Evolutionary conservation across 108 stramenopile genomes (phyloP).

Genomic region (Tribonema minus): DNA sequence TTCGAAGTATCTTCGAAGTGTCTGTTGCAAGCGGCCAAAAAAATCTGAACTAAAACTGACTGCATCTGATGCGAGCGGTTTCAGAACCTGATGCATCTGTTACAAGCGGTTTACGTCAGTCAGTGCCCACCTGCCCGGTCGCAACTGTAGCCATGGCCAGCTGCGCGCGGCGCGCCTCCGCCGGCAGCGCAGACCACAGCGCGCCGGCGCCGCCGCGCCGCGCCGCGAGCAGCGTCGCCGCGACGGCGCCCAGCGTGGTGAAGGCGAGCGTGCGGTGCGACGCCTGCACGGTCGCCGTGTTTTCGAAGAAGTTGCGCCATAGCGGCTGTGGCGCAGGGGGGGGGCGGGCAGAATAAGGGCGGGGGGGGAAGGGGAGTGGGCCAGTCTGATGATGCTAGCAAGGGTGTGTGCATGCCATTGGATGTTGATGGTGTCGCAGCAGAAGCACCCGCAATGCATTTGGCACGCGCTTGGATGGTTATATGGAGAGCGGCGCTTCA

Average conservation of each 20-base stretch:
- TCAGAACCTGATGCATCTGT: too few relatives aligned
- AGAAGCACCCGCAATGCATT: too few relatives aligned
- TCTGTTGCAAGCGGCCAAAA: too few relatives aligned
- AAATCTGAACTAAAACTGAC: too few relatives aligned
- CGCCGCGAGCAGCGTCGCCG: conserved; percentile 53
- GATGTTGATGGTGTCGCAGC: too few relatives aligned
- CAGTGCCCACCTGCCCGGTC: conserved; percentile 62
- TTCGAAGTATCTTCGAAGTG: too few relatives aligned
- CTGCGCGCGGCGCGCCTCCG: conserved; percentile 15
- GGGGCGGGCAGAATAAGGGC: too few relatives aligned
- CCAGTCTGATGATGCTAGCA: neutral
- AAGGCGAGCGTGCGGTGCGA: conserved; percentile 91
- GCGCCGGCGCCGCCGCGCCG: conserved; percentile 53
- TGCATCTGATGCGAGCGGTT: too few relatives aligned
- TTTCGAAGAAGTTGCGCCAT: conserved; percentile 83
- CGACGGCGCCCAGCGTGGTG: conserved; percentile 66
- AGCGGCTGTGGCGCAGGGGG: conserved; percentile 58
- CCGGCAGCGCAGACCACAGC: conserved; percentile 42
- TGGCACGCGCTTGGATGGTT: too few relatives aligned
- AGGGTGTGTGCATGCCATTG: too few relatives aligned
- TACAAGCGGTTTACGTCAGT: too few relatives aligned
- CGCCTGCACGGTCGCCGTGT: conserved; percentile 95
- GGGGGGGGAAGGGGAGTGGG: neutral
- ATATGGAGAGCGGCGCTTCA: too few relatives aligned
- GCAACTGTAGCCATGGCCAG: conserved; percentile 62